These are phyloP conservation scores for Eucalyptus sideroxylon DNA, from an alignment of 345 rosid genomes.

Conservation along the genomic window DNA sequence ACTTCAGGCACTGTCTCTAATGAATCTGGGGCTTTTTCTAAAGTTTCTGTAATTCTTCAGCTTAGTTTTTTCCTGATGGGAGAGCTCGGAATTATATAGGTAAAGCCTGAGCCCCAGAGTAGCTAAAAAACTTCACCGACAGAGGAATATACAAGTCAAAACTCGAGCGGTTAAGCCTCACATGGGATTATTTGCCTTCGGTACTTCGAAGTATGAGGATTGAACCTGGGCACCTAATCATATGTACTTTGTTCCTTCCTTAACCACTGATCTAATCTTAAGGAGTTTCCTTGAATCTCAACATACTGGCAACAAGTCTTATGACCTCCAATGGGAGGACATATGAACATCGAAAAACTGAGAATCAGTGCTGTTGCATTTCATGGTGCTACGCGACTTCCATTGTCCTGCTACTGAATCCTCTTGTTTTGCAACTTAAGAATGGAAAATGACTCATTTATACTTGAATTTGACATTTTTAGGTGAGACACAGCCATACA, in stretches of 20 bases:
- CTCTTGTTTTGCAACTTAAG: background rate
- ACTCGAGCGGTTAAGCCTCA: background rate
- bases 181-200: background rate
- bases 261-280: background rate
- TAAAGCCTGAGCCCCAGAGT: background rate
- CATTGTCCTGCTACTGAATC: background rate
- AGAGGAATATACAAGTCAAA: background rate
- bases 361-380: background rate
- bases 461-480: background rate
- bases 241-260: background rate
- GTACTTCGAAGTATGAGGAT: background rate
- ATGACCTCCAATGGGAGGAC: background rate
- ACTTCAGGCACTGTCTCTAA: background rate
- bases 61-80: background rate
- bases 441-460: background rate
- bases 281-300: background rate
- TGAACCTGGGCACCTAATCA: background rate
- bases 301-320: background rate
- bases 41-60: background rate
- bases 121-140: background rate
- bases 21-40: background rate
- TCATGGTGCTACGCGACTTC: background rate
- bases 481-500: background rate
- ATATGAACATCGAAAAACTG: background rate
- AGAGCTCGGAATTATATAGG: background rate